These are phyloP conservation scores for Xylariaceae sp. DNA, from an alignment of 2,329 filamentous ascomycete species.

Conservation along the genomic window DNA sequence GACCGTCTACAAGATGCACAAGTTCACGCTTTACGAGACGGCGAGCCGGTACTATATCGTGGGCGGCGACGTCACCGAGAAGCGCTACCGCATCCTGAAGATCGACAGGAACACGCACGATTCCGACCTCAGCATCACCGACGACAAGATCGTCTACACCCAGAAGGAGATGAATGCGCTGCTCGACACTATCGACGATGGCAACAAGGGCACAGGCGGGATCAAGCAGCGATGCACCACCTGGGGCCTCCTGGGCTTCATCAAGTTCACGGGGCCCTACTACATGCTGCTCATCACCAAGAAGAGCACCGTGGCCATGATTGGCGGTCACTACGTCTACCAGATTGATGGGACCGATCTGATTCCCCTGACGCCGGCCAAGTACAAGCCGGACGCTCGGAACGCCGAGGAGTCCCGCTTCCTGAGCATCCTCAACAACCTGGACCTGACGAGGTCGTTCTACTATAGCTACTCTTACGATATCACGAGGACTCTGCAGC, in stretches of 20 bases:
- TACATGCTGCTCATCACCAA: constrained; percentile 98
- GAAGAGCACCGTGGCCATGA: constrained; percentile 89
- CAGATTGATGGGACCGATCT: constrained; percentile 91
- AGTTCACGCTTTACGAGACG: constrained; percentile 96
- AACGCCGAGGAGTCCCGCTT: constrained; percentile 88
- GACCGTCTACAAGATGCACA: constrained; percentile 69
- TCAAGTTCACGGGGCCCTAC: constrained; percentile 89
- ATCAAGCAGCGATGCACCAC: constrained; percentile 83
- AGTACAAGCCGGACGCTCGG: constrained; percentile 65
- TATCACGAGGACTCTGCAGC: constrained; percentile 83
- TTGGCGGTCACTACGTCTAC: constrained; percentile 93
- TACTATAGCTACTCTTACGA: constrained; percentile 99
- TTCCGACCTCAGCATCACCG: constrained; percentile 71
- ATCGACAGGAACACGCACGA: constrained; percentile 84
- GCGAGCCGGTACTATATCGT: constrained; percentile 90
- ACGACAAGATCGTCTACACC: constrained; percentile 92
- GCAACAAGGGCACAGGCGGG: constrained; percentile 84
- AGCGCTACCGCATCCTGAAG: constrained; percentile 83
- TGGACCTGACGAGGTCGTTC: constrained; percentile 85
- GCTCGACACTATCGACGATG: constrained; percentile 90
- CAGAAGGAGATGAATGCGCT: constrained; percentile 88
- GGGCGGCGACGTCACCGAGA: constrained; percentile 83
- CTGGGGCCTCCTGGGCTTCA: constrained; percentile 92
- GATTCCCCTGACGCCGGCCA: constrained; percentile 72
- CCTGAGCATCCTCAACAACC: constrained; percentile 77